Evolutionary conservation across 139 green algal species (phyloP).

Genomic region (Haematococcus lacustris): DNA sequence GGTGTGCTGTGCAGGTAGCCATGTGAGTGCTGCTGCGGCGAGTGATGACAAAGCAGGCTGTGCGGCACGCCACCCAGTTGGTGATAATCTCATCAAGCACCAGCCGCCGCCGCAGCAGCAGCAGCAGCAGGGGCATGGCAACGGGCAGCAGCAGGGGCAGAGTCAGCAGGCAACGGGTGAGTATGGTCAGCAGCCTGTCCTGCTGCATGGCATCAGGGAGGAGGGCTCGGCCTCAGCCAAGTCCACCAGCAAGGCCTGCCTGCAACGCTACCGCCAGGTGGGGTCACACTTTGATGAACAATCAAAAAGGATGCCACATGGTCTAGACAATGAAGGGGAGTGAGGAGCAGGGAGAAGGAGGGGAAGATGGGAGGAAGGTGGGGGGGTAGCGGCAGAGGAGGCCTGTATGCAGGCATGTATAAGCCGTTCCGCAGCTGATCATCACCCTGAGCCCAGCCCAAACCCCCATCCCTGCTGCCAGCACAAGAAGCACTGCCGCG

Average conservation of each 20-base stretch:
- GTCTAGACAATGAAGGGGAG: neutral
- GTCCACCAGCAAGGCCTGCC: constrained; percentile 53
- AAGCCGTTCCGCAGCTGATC: neutral
- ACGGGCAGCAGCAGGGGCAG: too few species aligned
- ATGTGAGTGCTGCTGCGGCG: too few species aligned
- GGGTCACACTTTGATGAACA: neutral
- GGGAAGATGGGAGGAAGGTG: neutral
- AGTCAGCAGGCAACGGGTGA: too few species aligned
- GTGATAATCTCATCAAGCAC: too few species aligned
- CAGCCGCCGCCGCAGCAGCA: too few species aligned
- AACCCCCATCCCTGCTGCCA: neutral
- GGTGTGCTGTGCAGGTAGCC: too few species aligned
- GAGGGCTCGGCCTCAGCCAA: constrained; percentile 3
- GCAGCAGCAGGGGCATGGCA: too few species aligned
- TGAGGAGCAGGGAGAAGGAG: neutral
- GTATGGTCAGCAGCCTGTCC: too few species aligned
- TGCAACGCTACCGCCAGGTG: constrained; percentile 62
- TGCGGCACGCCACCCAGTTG: too few species aligned
- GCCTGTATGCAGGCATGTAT: neutral
- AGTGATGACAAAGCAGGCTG: too few species aligned
- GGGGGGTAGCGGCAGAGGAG: neutral
- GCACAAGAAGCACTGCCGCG: neutral
- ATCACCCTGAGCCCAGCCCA: neutral
- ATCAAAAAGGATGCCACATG: too few species aligned
- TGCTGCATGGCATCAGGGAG: neutral